Evolutionary conservation across 1,284 basidiomycete species (phyloP).

Genomic region (Meripilus lineatus): DNA sequence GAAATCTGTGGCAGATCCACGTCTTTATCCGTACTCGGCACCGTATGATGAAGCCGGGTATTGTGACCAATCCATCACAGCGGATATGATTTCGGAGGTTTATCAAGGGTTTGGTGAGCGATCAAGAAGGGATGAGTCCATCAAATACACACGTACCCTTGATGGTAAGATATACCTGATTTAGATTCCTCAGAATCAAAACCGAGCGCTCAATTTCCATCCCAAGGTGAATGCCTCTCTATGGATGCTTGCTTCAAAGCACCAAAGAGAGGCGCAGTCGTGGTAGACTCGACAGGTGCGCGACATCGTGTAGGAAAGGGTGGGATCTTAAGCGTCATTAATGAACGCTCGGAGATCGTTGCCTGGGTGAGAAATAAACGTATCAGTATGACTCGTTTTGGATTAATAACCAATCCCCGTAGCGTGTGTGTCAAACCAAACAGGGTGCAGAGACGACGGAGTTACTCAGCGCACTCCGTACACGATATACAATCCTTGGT

Average conservation of each 20-base stretch:
- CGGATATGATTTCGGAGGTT: slow-evolving; percentile 13
- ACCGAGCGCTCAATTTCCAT: no score
- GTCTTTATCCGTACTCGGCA: slow-evolving; percentile 1
- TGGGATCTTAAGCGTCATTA: slow-evolving; percentile 16
- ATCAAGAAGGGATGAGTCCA: slow-evolving; percentile 10
- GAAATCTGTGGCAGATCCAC: background rate
- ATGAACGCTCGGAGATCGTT: slow-evolving; percentile 18
- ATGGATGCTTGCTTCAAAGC: slow-evolving; percentile 26
- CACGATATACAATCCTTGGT: slow-evolving; percentile 10
- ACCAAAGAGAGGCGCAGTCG: slow-evolving; percentile 28
- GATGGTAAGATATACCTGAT: slow-evolving; percentile 10
- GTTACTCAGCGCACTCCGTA: slow-evolving; percentile 14
- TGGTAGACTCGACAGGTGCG: slow-evolving; percentile 2
- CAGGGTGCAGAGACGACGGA: slow-evolving; percentile 15
- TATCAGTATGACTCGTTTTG: no score
- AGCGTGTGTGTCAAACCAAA: slow-evolving; percentile 19
- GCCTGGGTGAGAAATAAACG: slow-evolving; percentile 16
- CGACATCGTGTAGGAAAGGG: slow-evolving; percentile 10
- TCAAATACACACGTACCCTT: slow-evolving; percentile 10
- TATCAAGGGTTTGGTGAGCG: slow-evolving; percentile 8
- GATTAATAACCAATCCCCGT: background rate
- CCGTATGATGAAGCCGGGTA: slow-evolving; percentile 8
- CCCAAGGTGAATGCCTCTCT: no score
- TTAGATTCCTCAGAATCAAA: no score
- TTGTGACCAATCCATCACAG: slow-evolving; percentile 6